Evolutionary conservation across 768 basidiomycete species (phyloP), one percentile per base, ranked within the genome.

Genomic region (Tylopilus vinaceipallidus): DNA sequence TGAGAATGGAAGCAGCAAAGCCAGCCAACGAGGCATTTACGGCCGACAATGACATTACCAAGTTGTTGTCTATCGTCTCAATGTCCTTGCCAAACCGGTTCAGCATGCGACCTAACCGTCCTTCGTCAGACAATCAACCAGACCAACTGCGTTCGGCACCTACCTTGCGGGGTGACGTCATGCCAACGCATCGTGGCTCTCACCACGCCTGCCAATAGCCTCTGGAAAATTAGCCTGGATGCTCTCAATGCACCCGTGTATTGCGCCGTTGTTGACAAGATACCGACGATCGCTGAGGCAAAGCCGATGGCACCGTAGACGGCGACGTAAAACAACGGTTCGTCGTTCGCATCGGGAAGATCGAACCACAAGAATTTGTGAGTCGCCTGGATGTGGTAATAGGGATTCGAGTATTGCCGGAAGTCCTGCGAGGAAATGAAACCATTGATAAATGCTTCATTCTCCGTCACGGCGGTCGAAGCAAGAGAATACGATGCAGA

Each of bases 71-170:
- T 17, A 95, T 87, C 0, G 88, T 92, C 66, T 93, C 91, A 30
- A 95, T 78, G 60, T 95, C 91, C 73, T 85, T 86, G 59, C 82
- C 86, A 61, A 94, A 93, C 6, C 91, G 80, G 67, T 93, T 94
- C 57, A 94, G 74, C 78, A 94, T 85, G 3, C 89, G 85, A 33
- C 90, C 88, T 81, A 46, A 23, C 22, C 42, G 6, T 49, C 29
- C 45, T 10, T 29, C 32, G 16, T 40, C 29, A 55, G 32, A 49
- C 27, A 29, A n/a, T 33, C 13, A 10, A 45, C 16, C 24, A 46
- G 16, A 17, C n/a, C 32, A 41, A 40, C n/a, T 6, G 27, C 7
- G 7, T 29, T 7, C 4, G 19, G 22, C 11, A 2, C 52, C 29
- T 58, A 75, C 88, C 89, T 67, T 86, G 82, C 2, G 91, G 91